Conservation (phyloP, 352 stramenopile species). For the Phytophthora multivora region DNA sequence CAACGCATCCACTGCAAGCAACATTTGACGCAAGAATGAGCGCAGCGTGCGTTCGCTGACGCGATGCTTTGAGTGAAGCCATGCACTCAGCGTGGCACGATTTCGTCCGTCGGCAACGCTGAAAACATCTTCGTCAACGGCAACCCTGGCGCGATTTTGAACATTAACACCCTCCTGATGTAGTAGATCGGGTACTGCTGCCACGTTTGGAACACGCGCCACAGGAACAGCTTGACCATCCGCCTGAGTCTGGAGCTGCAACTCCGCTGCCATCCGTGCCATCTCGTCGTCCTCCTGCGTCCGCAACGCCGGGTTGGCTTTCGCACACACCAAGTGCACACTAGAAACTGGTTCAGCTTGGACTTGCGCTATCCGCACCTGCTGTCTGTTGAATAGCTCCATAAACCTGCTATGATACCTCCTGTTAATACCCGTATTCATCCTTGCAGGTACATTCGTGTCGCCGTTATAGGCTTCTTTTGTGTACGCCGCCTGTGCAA, state of each 20-base stretch:
- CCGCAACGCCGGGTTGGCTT: neutral
- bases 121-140: conserved; percentile 47
- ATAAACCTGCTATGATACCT: conserved; percentile 25
- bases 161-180: conserved; percentile 6
- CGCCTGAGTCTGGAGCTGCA: conserved; percentile 13
- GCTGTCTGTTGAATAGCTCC: conserved; percentile 22
- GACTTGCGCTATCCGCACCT: conserved; percentile 9
- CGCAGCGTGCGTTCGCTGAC: conserved; percentile 47
- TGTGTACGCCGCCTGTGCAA: conserved; percentile 31
- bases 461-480: neutral
- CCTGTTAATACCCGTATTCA: neutral
- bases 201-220: conserved; percentile 4
- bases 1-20: conserved; percentile 62
- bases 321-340: conserved; percentile 37
- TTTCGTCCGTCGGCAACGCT: conserved; percentile 44
- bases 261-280: conserved; percentile 14
- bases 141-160: conserved; percentile 21
- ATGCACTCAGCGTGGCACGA: conserved; percentile 43
- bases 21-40: conserved; percentile 64
- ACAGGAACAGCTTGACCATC: conserved; percentile 3
- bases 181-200: neutral
- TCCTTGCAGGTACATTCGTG: neutral
- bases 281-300: conserved; percentile 11
- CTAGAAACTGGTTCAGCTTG: conserved; percentile 16
- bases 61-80: conserved; percentile 37